phyloP scores from a whole-genome alignment of 257 asterid species.

The Vinca minor region DNA sequence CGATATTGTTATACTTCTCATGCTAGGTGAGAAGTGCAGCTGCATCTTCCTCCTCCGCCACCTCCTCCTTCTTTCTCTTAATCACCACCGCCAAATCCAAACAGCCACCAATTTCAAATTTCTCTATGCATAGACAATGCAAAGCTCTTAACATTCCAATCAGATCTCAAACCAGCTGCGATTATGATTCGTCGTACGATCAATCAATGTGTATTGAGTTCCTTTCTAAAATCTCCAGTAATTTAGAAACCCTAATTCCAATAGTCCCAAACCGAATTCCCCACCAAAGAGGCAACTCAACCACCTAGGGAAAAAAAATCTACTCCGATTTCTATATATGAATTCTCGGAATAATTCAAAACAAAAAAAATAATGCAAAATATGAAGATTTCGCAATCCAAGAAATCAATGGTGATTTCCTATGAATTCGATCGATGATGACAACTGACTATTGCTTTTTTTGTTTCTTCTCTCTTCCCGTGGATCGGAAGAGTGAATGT shows the following conservation, averaged over 20 bases:
- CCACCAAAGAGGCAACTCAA: conserved; percentile 1
- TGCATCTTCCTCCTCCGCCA: conserved; percentile 76
- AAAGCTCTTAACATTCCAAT: conserved; percentile 19
- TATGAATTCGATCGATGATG: not conserved
- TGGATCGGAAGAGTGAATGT: conserved; percentile 33
- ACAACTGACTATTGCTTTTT: too few species aligned
- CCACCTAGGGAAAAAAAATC: conserved; percentile 14
- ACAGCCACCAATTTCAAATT: conserved; percentile 7
- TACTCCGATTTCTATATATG: conserved; percentile 3
- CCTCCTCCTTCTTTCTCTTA: conserved; percentile 18
- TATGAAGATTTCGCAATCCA: conserved; percentile 8
- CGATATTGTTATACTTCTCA: conserved; percentile 99
- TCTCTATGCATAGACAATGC: conserved; percentile 10
- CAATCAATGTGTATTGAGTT: conserved; percentile 22
- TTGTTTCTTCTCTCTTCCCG: conserved; percentile 20
- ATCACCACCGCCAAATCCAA: not conserved
- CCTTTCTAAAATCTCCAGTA: conserved; percentile 9
- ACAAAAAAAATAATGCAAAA: conserved; percentile 8
- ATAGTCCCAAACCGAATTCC: conserved; percentile 7
- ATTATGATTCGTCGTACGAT: not conserved
- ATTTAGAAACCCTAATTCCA: conserved; percentile 17
- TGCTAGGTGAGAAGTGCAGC: conserved; percentile 99
- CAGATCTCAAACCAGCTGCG: too few species aligned
- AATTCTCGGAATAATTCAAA: not conserved
- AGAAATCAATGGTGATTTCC: conserved; percentile 2